Evolutionary conservation across 2,329 filamentous ascomycete species (phyloP), one percentile per base, ranked within the genome.

Genomic region (Sporothrix euskadiensis): DNA sequence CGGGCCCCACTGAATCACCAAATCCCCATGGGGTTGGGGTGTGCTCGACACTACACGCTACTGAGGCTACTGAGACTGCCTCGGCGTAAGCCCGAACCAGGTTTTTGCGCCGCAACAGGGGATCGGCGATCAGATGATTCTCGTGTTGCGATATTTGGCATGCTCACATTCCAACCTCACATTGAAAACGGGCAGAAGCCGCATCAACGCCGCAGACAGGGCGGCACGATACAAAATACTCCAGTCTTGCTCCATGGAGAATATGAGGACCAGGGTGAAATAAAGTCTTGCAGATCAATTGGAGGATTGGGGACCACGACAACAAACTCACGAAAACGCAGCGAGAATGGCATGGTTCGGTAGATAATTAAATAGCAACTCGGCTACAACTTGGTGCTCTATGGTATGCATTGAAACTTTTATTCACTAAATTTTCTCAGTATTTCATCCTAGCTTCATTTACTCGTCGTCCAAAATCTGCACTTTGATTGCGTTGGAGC

Each of bases 401-500:
- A 35, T 35, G 35, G 3, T 35, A 1, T 35, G 0, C 26, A 26
- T 26, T 26, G 26, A 26, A 26, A 2, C 26, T 26, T 26, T 26
- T 26, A 26, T 26, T 26, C 26, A 26, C 26, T 26, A 26, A 26
- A 26, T 26, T 35, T 35, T 35, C 8, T 35, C 4, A 35, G 35
- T 35, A 4, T 35, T 5, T 35, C 35, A 35, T 5, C 8, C 35
- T 35, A 35, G 35, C 41, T 3, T 14, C 41, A 44, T n/a, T 10
- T 81, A 77, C 35, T 77, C 75, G 16, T 86, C 83, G 76, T 90
- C 88, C 7, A 89, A 81, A 22, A 90, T 86, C 73, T 89, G 85
- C 3, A 90, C 85, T 78, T 90, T 90, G 76, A 90, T 89, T 74
- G 85, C 88, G 0, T 85, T 85, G 19, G 85, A 85, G 1, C 79